Conservation (phyloP, 2,329 filamentous ascomycete species). For the Bipolaris cookei region DNA sequence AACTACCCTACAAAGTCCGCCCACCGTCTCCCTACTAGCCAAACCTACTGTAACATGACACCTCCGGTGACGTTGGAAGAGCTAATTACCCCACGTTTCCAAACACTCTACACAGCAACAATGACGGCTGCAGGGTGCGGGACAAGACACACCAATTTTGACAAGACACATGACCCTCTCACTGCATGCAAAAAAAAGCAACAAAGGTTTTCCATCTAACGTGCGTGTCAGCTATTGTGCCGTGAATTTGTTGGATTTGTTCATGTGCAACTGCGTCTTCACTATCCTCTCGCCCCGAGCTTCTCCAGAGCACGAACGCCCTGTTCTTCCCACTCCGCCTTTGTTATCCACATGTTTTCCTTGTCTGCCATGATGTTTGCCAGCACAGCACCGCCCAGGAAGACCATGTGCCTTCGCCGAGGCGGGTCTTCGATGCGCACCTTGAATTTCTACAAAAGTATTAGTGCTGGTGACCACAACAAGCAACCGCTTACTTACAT, state of each 20-base stretch:
- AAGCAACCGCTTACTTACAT: constrained; percentile 54
- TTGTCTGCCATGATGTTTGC: constrained; percentile 99
- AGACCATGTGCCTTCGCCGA: constrained; percentile 97
- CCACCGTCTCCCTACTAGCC: neutral
- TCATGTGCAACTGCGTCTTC: constrained; percentile 17
- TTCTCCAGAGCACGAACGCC: constrained; percentile 86
- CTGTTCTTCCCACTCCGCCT: constrained; percentile 96
- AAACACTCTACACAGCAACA: neutral
- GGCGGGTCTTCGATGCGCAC: constrained; percentile 98
- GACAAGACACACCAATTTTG: neutral
- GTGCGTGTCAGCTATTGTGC: neutral
- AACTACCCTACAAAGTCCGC: constrained; percentile 9
- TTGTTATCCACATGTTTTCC: constrained; percentile 98
- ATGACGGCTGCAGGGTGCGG: constrained; percentile 1
- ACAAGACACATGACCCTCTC: constrained; percentile 8
- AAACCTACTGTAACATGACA: constrained; percentile 2
- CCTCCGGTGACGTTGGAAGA: neutral
- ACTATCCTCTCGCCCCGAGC: constrained; percentile 77
- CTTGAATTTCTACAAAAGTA: constrained; percentile 81
- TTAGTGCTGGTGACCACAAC: constrained; percentile 26
- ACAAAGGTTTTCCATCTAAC: neutral
- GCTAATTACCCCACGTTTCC: neutral
- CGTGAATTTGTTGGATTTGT: constrained; percentile 15
- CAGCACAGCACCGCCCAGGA: constrained; percentile 92
- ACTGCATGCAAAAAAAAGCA: neutral